Evolutionary conservation across 2,329 filamentous ascomycete genomes (phyloP).

Genomic region (Beauveria sp.): DNA sequence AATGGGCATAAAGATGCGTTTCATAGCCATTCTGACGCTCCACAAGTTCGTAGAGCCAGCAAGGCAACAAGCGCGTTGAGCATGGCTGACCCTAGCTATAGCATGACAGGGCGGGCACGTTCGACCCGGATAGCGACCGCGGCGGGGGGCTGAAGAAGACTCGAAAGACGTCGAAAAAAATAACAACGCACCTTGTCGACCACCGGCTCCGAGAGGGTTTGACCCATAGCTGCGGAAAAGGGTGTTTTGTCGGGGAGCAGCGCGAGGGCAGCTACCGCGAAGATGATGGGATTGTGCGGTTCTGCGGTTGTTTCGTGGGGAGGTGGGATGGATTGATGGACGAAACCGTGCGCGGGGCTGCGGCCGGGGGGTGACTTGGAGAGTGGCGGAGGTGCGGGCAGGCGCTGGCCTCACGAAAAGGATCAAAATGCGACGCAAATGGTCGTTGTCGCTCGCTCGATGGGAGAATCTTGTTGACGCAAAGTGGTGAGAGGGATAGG

Average conservation of each 20-base stretch:
- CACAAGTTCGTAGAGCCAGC: not conserved
- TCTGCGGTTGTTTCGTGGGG: slow-evolving; percentile 8
- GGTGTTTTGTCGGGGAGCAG: slow-evolving; percentile 7
- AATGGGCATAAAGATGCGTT: not conserved
- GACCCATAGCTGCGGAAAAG: slow-evolving; percentile 63
- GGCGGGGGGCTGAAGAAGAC: not conserved
- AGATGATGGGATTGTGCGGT: slow-evolving; percentile 6
- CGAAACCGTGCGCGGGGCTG: slow-evolving; percentile 8
- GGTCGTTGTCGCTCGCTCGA: not conserved
- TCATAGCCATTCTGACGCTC: not conserved
- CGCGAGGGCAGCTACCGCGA: slow-evolving; percentile 13
- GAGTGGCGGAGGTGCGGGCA: not conserved
- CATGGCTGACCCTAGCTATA: not conserved
- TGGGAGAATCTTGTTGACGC: not conserved
- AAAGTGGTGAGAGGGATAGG: not conserved
- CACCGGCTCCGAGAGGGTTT: slow-evolving; percentile 97
- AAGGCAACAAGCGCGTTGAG: not conserved
- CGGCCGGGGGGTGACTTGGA: not conserved
- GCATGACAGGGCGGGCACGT: not conserved
- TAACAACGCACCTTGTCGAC: slow-evolving; percentile 77
- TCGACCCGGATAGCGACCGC: not conserved
- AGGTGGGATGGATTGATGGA: not conserved
- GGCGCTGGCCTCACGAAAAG: not conserved
- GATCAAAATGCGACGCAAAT: not conserved
- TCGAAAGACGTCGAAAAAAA: not conserved